phyloP scores from a whole-genome alignment of 192 early-diverging fungal genomes.

The Coemansia sp. region DNA sequence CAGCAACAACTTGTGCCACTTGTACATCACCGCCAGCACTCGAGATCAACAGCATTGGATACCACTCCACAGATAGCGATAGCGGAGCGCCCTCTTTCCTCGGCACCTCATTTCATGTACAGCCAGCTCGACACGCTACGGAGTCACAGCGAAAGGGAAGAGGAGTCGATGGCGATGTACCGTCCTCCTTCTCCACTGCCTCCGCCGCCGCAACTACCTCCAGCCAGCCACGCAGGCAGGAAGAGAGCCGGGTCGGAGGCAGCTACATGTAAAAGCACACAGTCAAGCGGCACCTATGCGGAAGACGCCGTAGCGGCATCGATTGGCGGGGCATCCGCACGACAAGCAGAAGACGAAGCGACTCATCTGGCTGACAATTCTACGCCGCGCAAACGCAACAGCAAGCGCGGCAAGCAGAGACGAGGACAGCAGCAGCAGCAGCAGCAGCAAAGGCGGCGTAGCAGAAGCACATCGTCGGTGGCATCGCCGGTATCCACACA shows the following conservation, averaged over 20 bases:
- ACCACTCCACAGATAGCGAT: neutral
- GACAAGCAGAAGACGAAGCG: too few relatives aligned
- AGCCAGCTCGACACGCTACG: neutral
- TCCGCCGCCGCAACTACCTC: too few relatives aligned
- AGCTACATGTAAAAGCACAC: constrained; percentile 8
- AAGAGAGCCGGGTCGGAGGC: neutral
- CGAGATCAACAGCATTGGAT: neutral
- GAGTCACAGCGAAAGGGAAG: neutral
- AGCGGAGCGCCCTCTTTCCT: constrained; percentile 1
- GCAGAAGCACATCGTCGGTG: neutral
- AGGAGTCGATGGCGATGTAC: neutral
- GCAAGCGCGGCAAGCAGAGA: too few relatives aligned
- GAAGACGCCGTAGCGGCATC: constrained; percentile 1
- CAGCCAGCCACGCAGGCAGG: neutral
- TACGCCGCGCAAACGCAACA: neutral
- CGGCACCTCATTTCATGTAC: neutral
- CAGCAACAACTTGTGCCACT: too few relatives aligned
- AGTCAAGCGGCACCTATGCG: constrained; percentile 32
- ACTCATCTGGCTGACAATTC: neutral
- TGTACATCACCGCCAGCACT: too few relatives aligned
- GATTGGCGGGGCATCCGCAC: neutral
- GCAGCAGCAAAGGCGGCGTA: constrained; percentile 4
- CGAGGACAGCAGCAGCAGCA: too few relatives aligned
- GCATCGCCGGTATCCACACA: constrained; percentile 12
- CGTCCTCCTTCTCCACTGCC: too few relatives aligned